These are phyloP conservation scores for Fusarium circinatum DNA, from an alignment of 2,329 filamentous ascomycete genomes.

Conservation along the genomic window DNA sequence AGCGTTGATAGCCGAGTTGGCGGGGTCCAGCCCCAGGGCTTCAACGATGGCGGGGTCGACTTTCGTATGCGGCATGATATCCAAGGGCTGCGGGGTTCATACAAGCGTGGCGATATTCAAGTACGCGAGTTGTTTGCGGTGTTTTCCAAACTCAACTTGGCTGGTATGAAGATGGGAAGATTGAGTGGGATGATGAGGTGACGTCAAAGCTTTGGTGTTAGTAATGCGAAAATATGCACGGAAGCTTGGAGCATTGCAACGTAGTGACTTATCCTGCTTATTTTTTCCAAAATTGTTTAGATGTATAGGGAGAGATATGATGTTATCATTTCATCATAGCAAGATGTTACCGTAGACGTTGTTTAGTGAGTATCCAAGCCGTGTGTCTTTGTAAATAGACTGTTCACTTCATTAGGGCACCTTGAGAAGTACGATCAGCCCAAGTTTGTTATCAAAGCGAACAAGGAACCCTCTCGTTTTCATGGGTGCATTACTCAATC, in stretches of 20 bases:
- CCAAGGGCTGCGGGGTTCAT: too few relatives aligned
- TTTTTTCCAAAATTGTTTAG: not conserved
- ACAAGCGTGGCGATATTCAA: not conserved
- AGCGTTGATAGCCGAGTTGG: slow-evolving; percentile 66
- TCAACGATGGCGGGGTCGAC: slow-evolving; percentile 46
- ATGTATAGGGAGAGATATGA: not conserved
- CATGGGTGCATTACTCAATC: not conserved
- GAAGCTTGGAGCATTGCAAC: not conserved
- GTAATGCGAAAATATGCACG: slow-evolving; percentile 30
- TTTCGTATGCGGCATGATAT: slow-evolving; percentile 26
- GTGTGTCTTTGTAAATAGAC: not conserved
- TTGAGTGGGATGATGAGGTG: slow-evolving; percentile 41
- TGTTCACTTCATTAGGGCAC: not conserved
- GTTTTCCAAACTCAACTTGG: not conserved
- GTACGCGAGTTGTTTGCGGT: not conserved
- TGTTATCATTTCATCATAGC: not conserved
- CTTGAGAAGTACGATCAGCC: not conserved
- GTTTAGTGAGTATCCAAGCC: not conserved
- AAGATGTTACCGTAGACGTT: not conserved
- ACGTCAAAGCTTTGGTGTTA: slow-evolving; percentile 42
- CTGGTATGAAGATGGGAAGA: not conserved
- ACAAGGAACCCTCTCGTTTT: rapidly evolving
- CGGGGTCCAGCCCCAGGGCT: slow-evolving; percentile 66
- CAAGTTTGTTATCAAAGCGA: not conserved
- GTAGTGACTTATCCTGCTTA: not conserved